Evolutionary conservation across 2,329 filamentous ascomycete genomes (phyloP), one percentile per base, ranked within the genome.

Genomic region (Colletotrichum gloeosporioides): DNA sequence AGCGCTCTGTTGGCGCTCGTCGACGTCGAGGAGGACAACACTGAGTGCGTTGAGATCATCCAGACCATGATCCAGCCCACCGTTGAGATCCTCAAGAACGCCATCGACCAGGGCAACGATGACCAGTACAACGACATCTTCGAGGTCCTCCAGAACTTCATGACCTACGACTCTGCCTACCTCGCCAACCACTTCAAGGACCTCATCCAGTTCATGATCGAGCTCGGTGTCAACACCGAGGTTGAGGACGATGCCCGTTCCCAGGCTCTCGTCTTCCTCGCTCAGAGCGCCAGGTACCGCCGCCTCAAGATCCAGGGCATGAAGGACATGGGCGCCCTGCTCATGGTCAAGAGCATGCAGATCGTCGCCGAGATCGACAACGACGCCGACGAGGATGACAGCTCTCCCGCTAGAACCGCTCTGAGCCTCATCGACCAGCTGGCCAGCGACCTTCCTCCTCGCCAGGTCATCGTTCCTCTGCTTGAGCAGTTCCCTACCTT

Each of bases 241-340:
- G 90, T 95, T 61, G 94, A 96, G 61, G 95, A 98, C 55, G 96
- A 98, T 76, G 94, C 95, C 69, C 92, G 97, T 80, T 94, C 94
- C 8, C 97, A 99, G 87, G 96, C 96, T 49, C 90, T 99, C 77
- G 95, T 95, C 77, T 98, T 98, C 92, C 90, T 99, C 76, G 96
- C 98, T 88, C 96, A 98, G 88, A 94, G 92, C 79, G 95, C 98
- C 32, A 93, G 95, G 78, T 98, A 96, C 88, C 93, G 96, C 82
- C 98, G 97, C 85, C 93, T 98, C 88, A 98, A 98, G 91, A 93
- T 99, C 71, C 97, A 99, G 88, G 95, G 91, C 77, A 93, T 98
- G 86, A 94, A 93, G 84, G 90, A 92, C 73, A 92, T 99, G 84
- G 96, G 95, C 76, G 93, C 96, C 81, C 92, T 95, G 84, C 91